Evolutionary conservation across 2,329 filamentous ascomycete genomes (phyloP).

Genomic region (Penicillium sp.): DNA sequence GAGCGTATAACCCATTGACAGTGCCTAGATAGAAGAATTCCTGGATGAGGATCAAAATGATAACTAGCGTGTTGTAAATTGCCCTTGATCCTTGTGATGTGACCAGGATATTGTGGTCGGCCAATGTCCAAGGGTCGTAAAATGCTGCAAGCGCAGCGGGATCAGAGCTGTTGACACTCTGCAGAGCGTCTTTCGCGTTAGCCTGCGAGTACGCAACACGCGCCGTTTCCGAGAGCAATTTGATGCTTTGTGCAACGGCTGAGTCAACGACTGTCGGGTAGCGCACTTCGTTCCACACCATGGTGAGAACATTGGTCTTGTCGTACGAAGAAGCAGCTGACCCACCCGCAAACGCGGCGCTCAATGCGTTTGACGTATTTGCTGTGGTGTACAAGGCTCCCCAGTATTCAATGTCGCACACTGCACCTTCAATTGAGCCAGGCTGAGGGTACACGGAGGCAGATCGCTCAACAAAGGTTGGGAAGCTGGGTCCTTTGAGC

Average conservation of each 20-base stretch:
- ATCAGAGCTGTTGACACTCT: constrained; percentile 27
- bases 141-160: constrained; percentile 37
- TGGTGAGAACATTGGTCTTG: constrained; percentile 36
- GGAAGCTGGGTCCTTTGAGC: constrained; percentile 31
- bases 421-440: constrained; percentile 22
- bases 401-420: constrained; percentile 41
- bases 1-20: constrained; percentile 46
- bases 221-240: constrained; percentile 36
- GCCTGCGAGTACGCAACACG: constrained; percentile 36
- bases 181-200: constrained; percentile 34
- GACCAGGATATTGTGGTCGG: constrained; percentile 41
- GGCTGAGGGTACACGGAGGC: constrained; percentile 21
- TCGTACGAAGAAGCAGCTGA: constrained; percentile 39
- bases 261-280: constrained; percentile 44
- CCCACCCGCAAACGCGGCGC: constrained; percentile 38
- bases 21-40: constrained; percentile 52
- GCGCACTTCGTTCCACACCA: constrained; percentile 49
- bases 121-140: constrained; percentile 41
- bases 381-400: constrained; percentile 32
- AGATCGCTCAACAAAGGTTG: constrained; percentile 30
- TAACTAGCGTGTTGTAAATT: constrained; percentile 48
- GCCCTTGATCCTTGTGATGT: constrained; percentile 45
- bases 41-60: constrained; percentile 49
- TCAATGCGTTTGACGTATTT: constrained; percentile 42
- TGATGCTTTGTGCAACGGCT: constrained; percentile 33